Evolutionary conservation across 768 basidiomycete genomes (phyloP), one percentile per base, ranked within the genome.

Genomic region (Agaricus subrufescens): DNA sequence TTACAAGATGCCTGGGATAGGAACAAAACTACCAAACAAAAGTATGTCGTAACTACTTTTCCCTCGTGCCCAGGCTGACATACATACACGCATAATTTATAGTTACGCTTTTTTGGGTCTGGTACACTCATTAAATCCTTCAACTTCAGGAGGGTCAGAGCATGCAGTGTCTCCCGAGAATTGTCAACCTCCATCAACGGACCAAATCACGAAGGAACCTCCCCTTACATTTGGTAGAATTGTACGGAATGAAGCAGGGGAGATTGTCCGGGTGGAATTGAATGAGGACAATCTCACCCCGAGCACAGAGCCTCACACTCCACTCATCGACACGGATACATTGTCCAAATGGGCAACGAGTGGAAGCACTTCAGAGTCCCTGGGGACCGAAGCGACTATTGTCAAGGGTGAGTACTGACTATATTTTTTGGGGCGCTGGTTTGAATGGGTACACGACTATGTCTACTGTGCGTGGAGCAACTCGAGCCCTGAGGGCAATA

Each of bases 1-100:
- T 74, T 97, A 59, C 89, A 89, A 66, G 84, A 89, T 45, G 85
- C 85, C 54, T 98, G 94, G 94, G 90, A 98, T 69, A 83, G 83
- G 61, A 75, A 74, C 50, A 91, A 91, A 72, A 98, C 94, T 10
- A 86, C 95, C 15, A 82, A 81, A 60, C 95, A 98, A 81, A 98
- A 97, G 94, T 96, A 34, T 26, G 39, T 37, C 27, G 47, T 19
- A 37, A 4, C 29, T 11, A 37, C 14, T 3, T 31, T 3, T 31
- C 14, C 27, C 14, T 11, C 14, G 46, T n/a, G 14, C n/a, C 19
- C 15, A 29, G 26, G 10, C 15, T 11, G 46, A 30, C 45, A 12
- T 25, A 30, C 15, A 27, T 15, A 34, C 12, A 4, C 7, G 10
- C 26, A 38, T 7, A 4, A 30, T 19, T 25, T 26, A 10, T 52